These are phyloP conservation scores for Rhizophora apiculata DNA, from an alignment of 345 rosid species.

Conservation along the genomic window DNA sequence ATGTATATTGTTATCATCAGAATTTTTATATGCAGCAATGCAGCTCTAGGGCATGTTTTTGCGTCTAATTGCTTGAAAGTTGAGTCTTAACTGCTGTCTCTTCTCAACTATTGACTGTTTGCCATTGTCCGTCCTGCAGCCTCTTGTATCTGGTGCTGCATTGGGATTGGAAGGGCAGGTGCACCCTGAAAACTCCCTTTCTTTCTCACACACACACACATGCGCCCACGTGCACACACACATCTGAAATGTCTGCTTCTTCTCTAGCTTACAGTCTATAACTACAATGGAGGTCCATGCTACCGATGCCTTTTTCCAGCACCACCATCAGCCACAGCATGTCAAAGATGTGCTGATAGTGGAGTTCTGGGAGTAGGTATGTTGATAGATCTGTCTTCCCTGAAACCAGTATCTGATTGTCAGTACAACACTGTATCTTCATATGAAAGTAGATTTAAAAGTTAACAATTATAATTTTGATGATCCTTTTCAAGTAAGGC, in stretches of 20 bases:
- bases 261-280: conserved; percentile 63
- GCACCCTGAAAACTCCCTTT: not conserved
- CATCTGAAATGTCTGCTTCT: not conserved
- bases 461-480: not conserved
- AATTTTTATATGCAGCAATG: not conserved
- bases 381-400: not conserved
- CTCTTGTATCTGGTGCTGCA: conserved; percentile 98
- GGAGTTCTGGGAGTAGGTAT: conserved; percentile 90
- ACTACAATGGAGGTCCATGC: conserved; percentile 76
- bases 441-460: not conserved
- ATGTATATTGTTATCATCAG: too few relatives aligned
- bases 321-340: conserved; percentile 80
- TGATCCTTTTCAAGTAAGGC: not conserved
- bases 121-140: conserved; percentile 41
- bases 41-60: not conserved
- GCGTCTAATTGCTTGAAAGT: not conserved
- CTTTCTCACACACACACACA: not conserved
- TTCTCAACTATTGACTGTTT: conserved; percentile 14
- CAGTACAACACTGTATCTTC: not conserved
- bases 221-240: not conserved
- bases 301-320: conserved; percentile 81
- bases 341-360: conserved; percentile 86
- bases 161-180: conserved; percentile 97
- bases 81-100: not conserved
- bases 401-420: not conserved